Evolutionary conservation across 2,329 filamentous ascomycete species (phyloP).

Genomic region (Plenodomus biglobosus): DNA sequence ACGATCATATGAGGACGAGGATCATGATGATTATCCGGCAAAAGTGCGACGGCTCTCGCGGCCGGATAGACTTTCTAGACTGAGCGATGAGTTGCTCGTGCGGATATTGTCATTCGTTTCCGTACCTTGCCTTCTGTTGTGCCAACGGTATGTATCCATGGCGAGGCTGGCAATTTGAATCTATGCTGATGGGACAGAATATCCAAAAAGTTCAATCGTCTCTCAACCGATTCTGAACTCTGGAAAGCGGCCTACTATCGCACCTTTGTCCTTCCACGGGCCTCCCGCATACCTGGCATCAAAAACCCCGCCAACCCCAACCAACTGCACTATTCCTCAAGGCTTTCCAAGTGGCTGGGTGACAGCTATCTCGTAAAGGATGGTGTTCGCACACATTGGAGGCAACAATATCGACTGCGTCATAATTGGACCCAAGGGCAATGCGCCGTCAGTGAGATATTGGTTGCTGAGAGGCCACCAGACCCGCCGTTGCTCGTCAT

Average conservation of each 20-base stretch:
- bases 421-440: conserved; percentile 89
- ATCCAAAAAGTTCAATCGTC: conserved; percentile 72
- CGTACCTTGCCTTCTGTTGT: conserved; percentile 66
- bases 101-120: conserved; percentile 80
- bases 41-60: conserved; percentile 51
- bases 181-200: conserved; percentile 51
- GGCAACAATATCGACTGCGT: conserved; percentile 80
- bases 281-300: conserved; percentile 71
- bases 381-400: conserved; percentile 70
- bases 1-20: conserved; percentile 38
- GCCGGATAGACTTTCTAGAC: conserved; percentile 65
- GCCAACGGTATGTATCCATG: conserved; percentile 59
- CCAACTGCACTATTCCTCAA: conserved; percentile 56
- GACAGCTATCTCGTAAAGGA: conserved; percentile 59
- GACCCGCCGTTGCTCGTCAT: conserved; percentile 70
- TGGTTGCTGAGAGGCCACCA: conserved; percentile 56
- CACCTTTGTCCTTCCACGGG: conserved; percentile 81
- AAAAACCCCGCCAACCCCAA: conserved; percentile 46
- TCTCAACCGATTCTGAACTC: conserved; percentile 80
- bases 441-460: conserved; percentile 77
- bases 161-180: background rate
- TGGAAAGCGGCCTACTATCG: conserved; percentile 91
- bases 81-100: conserved; percentile 87
- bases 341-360: conserved; percentile 62
- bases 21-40: conserved; percentile 28